Evolutionary conservation across 2,329 filamentous ascomycete species (phyloP), one percentile per base, ranked within the genome.

Genomic region (Aspergillus ochraceoroseus): DNA sequence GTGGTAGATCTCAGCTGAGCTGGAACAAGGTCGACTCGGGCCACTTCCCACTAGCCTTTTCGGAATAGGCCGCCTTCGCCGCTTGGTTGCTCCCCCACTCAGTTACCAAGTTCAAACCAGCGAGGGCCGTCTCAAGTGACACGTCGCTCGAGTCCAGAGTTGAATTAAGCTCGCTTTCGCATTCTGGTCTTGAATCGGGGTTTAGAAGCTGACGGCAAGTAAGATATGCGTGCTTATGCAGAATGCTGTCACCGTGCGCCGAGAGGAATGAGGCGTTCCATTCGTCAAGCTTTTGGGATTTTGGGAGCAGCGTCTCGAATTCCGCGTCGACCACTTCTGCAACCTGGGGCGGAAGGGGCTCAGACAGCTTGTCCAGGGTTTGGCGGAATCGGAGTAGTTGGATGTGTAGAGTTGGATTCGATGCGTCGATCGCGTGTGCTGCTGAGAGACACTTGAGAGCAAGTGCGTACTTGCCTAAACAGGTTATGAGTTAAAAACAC

Each of bases 391-490:
- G 76, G 29, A 83, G 70, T 19, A 76, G 72, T 61, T 92, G 86
- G 56, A 87, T 79, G 58, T 89, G 82, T n/a, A 90, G 75, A 48
- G 75, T 79, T 7, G 85, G 76, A 56, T 88, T 75, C 31, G 79
- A 72, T 2, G 80, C 64, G 47, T 92, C 82, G 22, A 95, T 71
- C 2, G 75, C 72, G 40, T 79, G 70, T 18, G 87, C 82, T 12
- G 85, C 82, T 33, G 85, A 79, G 38, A 98, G 76, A 64, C 87
- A 95, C 57, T 87, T 85, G 44, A 95, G 74, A 0, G 92, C 90
- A 45, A 94, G 82, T 29, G 94, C 69, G 57, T 85, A 87, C 71
- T 95, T 95, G 61, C 80, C 89, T 90, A 30, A 18, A 56, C 45
- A 22, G 2, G 15, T 26, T 7, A 27, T 66, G 59, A 65, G 49